Conservation (phyloP, 73 alveolate genomes). For the Paraurostyla sp. region DNA sequence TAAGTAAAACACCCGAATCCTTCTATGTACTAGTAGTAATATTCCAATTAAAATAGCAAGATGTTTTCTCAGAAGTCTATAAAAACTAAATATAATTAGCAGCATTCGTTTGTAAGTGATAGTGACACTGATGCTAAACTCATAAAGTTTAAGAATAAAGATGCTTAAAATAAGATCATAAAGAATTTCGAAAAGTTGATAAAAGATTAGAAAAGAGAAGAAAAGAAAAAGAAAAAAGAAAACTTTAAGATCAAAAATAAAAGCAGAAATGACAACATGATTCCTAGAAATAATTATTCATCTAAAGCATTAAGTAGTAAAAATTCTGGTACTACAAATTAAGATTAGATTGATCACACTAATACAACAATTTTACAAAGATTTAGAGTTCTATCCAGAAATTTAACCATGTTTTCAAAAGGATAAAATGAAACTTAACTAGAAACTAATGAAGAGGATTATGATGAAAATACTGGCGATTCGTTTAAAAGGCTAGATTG, state of each 20-base stretch:
- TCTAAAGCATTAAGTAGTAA: background rate
- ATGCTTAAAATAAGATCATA: background rate
- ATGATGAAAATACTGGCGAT: background rate
- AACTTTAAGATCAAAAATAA: background rate
- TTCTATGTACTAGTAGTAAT: background rate
- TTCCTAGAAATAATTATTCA: background rate
- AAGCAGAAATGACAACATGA: background rate
- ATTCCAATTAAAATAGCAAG: background rate
- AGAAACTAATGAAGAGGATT: background rate
- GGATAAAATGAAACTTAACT: background rate
- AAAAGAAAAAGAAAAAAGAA: background rate
- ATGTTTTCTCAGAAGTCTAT: background rate
- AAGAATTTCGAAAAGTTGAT: background rate
- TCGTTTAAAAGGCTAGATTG: background rate
- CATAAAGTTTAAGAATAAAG: background rate
- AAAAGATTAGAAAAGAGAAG: background rate
- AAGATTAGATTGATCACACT: background rate
- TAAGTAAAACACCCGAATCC: background rate
- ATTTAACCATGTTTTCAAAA: background rate
- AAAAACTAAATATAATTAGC: background rate
- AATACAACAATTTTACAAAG: background rate
- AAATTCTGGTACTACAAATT: too few species aligned
- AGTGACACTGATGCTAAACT: constrained; percentile 3
- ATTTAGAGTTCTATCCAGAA: background rate
- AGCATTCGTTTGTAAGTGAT: background rate